These are phyloP conservation scores for Rhododendron kiyosumense DNA, from an alignment of 148 eudicot genomes.

Conservation along the genomic window DNA sequence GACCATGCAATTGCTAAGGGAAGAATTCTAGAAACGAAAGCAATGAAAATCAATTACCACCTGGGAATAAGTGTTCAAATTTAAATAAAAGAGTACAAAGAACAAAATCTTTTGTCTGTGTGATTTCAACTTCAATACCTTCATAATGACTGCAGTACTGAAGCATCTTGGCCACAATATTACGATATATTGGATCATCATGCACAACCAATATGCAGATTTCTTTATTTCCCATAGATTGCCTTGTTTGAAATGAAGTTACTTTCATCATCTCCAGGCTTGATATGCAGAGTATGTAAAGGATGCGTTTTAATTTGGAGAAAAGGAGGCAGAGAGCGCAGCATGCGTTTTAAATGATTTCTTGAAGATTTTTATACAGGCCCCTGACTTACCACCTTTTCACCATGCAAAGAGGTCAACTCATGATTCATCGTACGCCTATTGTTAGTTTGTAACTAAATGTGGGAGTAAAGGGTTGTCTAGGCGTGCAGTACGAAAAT, in stretches of 20 bases:
- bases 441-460: not conserved
- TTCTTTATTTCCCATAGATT: constrained; percentile 28
- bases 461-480: not conserved
- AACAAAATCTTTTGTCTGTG: not conserved
- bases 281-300: not conserved
- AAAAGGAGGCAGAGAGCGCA: not conserved
- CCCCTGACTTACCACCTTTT: not conserved
- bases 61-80: not conserved
- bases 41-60: not conserved
- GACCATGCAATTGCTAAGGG: not conserved
- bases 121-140: constrained; percentile 21
- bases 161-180: constrained; percentile 25
- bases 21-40: not conserved
- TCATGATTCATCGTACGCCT: not conserved
- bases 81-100: not conserved
- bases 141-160: constrained; percentile 16
- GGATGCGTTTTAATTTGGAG: not conserved
- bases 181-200: constrained; percentile 22
- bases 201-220: constrained; percentile 33
- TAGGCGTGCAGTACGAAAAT: not conserved
- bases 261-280: constrained; percentile 10
- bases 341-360: not conserved
- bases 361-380: not conserved
- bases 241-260: constrained; percentile 14
- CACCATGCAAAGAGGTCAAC: not conserved